Evolutionary conservation across 2,329 filamentous ascomycete species (phyloP).

Genomic region (Penicillium capsulatum): DNA sequence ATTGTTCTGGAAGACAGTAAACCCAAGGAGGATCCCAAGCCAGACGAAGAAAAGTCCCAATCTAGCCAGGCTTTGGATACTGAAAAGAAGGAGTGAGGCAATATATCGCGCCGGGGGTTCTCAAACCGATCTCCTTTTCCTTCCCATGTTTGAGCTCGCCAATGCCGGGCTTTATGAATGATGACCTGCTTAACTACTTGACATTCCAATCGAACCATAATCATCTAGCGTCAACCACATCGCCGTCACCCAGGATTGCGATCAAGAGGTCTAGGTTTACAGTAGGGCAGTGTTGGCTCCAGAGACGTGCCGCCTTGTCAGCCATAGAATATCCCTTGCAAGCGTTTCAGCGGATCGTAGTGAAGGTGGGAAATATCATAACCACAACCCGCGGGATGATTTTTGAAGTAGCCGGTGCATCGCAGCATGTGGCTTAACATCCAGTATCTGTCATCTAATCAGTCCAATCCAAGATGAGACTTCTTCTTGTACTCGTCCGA

Average conservation of each 20-base stretch:
- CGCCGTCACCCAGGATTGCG: neutral
- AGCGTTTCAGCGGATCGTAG: no score
- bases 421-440: no score
- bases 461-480: constrained; percentile 1
- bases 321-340: no score
- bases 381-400: no score
- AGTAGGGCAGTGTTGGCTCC: no score
- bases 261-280: neutral
- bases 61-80: constrained; percentile 1
- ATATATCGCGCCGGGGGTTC: constrained; percentile 10
- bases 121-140: constrained; percentile 4
- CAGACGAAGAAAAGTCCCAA: constrained; percentile 11
- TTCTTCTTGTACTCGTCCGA: no score
- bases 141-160: constrained; percentile 9
- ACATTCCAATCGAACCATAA: constrained; percentile 3
- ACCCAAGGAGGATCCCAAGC: constrained; percentile 13
- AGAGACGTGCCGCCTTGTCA: no score
- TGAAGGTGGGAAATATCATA: no score
- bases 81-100: constrained; percentile 6
- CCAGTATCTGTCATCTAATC: no score
- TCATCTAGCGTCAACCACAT: constrained; percentile 1
- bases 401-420: no score
- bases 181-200: constrained; percentile 20
- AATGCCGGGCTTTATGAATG: constrained; percentile 21
- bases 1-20: constrained; percentile 37